These are phyloP conservation scores for Wickerhamiella kurtzmanii DNA, from an alignment of 805 yeast species.

Conservation along the genomic window DNA sequence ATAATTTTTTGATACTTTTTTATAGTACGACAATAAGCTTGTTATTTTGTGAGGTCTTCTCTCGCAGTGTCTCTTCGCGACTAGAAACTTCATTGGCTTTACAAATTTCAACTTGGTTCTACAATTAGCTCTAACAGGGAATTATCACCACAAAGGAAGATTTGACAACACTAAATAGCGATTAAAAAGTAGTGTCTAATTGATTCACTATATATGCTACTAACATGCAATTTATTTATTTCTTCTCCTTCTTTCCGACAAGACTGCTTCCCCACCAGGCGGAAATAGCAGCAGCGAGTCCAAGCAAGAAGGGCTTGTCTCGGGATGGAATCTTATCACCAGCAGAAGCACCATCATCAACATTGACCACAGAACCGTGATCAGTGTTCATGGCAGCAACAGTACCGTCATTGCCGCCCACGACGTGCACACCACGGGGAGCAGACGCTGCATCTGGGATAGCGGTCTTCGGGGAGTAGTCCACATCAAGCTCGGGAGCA, in stretches of 20 bases:
- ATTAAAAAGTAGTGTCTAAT: too few relatives aligned
- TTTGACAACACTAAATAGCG: too few relatives aligned
- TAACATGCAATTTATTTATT: not conserved
- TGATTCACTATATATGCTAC: not conserved
- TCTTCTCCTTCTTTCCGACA: slow-evolving; percentile 10
- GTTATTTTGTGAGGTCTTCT: too few relatives aligned
- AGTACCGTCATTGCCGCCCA: slow-evolving; percentile 10
- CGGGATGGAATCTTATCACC: slow-evolving; percentile 16
- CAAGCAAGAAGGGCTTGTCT: slow-evolving; percentile 25
- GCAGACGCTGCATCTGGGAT: slow-evolving; percentile 14
- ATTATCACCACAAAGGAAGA: too few relatives aligned
- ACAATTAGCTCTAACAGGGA: too few relatives aligned
- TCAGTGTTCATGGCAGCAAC: slow-evolving; percentile 22
- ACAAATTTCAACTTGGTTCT: too few relatives aligned
- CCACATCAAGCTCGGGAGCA: slow-evolving; percentile 7
- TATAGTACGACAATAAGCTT: too few relatives aligned
- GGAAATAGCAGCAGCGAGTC: slow-evolving; percentile 23
- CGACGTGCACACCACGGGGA: slow-evolving; percentile 19
- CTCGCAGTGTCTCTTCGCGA: too few relatives aligned
- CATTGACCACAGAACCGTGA: slow-evolving; percentile 8
- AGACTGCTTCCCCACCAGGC: slow-evolving; percentile 28
- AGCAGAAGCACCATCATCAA: slow-evolving; percentile 9
- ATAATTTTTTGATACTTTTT: too few relatives aligned
- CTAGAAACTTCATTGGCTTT: too few relatives aligned
- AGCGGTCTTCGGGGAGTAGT: slow-evolving; percentile 2